Base-by-base conservation (phyloP, 176 grass and related monocot species). In the Pontederia paniculata region DNA sequence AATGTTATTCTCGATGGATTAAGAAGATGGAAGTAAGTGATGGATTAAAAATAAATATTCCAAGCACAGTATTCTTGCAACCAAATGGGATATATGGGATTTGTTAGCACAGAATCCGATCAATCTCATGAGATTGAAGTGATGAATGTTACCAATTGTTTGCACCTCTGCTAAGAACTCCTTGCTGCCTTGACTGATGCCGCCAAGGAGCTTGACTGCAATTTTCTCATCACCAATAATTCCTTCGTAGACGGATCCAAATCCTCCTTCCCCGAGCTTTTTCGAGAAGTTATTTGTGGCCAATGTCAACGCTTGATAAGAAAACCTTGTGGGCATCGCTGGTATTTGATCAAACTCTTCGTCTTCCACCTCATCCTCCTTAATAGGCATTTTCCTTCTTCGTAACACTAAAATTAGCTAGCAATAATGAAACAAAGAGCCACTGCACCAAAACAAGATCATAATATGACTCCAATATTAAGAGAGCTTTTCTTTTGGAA, bases 151-250 rank as follows among this genome's bases (percentile, higher is more conserved):
- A 58, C 80, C 81, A 49, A 89, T 65, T 0, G 70, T 84, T 12
- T 81, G 66, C 49, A 89, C 86, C 61, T 84, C 86, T n/a, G 58
- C 42, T 59, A 74, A 52, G 51, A 81, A 84, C 74, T 78, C 56
- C 2, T 9, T 67, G 63, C 50, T 48, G 18, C 77, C 81, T n/a
- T 78, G 60, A 53, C 22, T 67, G 5, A 81, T 10, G 12, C 46
- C 60, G 54, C 84, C 68, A 45, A 84, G 72, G 60, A 53, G 81
- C 45, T 88, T 83, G 52, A 83, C 64, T 20, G 80, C 84, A 49
- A 83, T 41, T 22, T 75, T 54, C 23, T 71, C 71, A 41, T 76
- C 67, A 58, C 45, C 47, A 17, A 74, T 77, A 2, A 74, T 11
- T 46, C 76, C 80, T 68, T 80, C 69, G 18, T 70, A 88, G 74